Evolutionary conservation across 768 basidiomycete genomes (phyloP), one percentile per base, ranked within the genome.

Genomic region (Lactarius evosmus): DNA sequence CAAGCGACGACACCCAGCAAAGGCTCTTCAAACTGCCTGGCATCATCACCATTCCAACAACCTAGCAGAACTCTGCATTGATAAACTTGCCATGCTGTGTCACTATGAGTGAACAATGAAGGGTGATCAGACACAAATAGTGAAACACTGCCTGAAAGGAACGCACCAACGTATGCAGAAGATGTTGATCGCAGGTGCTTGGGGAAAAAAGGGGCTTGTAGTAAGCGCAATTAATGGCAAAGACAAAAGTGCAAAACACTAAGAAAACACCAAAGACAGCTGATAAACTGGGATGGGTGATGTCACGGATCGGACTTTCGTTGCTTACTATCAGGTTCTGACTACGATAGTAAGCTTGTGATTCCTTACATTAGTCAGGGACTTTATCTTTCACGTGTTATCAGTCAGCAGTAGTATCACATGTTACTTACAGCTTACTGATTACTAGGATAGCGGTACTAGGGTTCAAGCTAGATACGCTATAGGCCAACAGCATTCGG

Each of bases 251-350:
- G 0, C 79, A 81, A 17, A 83, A 52, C 27, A 74, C 80, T 9
- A 86, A 73, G 69, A 85, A 84, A 7, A 75, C 75, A 0, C 80
- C 85, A 62, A 76, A 81, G 0, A 83, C 74, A 1, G 77, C 74
- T 0, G 78, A 78, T 1, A 80, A 76, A 9, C 79, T 80, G 46
- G 36, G 25, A 60, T 22, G 30, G 36, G 29, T 57, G 25, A 57
- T n/a, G n/a, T n/a, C n/a, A n/a, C n/a, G n/a, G n/a, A n/a, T n/a
- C n/a, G n/a, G n/a, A n/a, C n/a, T n/a, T n/a, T n/a, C n/a, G n/a
- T n/a, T n/a, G n/a, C n/a, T n/a, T n/a, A n/a, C n/a, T n/a, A n/a
- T n/a, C n/a, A n/a, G n/a, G n/a, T n/a, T n/a, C n/a, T n/a, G n/a
- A n/a, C n/a, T n/a, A n/a, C n/a, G n/a, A n/a, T n/a, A n/a, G n/a